These are phyloP conservation scores for Auricularia heimuer DNA, from an alignment of 768 basidiomycete species.

Conservation along the genomic window DNA sequence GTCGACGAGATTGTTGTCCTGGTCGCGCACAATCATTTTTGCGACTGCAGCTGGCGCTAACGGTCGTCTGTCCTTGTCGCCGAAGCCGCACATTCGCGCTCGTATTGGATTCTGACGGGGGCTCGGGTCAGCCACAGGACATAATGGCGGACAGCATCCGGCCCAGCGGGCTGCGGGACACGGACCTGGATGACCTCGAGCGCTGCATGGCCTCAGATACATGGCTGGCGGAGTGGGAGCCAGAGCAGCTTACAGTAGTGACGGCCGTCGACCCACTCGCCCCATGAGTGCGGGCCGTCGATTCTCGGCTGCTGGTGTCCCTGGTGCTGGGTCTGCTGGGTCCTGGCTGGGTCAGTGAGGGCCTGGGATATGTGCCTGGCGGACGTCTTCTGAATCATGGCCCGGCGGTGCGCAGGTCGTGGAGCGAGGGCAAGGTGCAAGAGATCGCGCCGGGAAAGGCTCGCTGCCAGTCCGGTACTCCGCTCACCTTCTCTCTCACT, in stretches of 20 bases:
- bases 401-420: neutral
- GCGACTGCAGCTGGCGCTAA: constrained; percentile 85
- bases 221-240: neutral
- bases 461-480: neutral
- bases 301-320: neutral
- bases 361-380: constrained; percentile 2
- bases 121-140: constrained; percentile 1
- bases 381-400: constrained; percentile 57
- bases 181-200: constrained; percentile 1
- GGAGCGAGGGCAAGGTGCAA: neutral
- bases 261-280: constrained; percentile 58
- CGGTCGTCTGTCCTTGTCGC: constrained; percentile 93
- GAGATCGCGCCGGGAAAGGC: neutral
- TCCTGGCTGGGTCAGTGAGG: neutral
- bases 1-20: constrained; percentile 58
- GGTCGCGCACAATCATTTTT: constrained; percentile 64
- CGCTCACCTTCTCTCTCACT: constrained; percentile 12
- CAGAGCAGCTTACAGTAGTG: constrained; percentile 16
- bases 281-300: constrained; percentile 54
- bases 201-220: neutral
- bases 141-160: neutral
- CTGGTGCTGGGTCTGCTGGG: neutral
- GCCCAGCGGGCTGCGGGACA: neutral
- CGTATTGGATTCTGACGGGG: constrained; percentile 66
- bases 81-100: constrained; percentile 94